phyloP scores from a whole-genome alignment of 2,329 filamentous ascomycete species.

The Aspergillus puulaauensis region DNA sequence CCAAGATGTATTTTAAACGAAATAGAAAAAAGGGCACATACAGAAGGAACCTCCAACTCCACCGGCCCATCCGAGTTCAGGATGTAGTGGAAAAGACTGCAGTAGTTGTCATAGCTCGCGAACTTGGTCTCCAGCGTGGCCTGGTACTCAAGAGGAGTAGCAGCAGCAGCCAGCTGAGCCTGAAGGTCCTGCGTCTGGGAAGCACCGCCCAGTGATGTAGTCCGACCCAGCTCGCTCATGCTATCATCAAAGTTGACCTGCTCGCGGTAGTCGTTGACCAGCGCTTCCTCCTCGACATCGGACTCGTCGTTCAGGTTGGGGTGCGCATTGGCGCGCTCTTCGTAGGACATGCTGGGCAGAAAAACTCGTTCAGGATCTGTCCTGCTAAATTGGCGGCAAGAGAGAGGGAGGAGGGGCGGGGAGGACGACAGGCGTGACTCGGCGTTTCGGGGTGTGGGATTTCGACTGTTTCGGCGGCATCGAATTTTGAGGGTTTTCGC shows the following conservation, averaged over 20 bases:
- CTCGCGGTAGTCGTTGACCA: constrained; percentile 94
- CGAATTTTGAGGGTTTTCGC: constrained; percentile 49
- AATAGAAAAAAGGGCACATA: constrained; percentile 51
- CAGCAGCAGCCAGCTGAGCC: constrained; percentile 83
- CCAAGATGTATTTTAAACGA: background rate
- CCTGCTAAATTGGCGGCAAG: constrained; percentile 20
- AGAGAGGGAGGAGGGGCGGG: constrained; percentile 21
- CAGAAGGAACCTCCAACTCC: constrained; percentile 92
- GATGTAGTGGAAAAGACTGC: constrained; percentile 98
- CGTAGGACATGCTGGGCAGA: constrained; percentile 44
- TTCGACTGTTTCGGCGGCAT: constrained; percentile 32
- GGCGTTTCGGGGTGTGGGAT: constrained; percentile 38
- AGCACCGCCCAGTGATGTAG: constrained; percentile 66
- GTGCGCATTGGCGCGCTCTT: constrained; percentile 44
- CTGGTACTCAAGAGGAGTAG: constrained; percentile 93
- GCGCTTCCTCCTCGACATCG: constrained; percentile 92
- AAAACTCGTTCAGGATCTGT: constrained; percentile 16
- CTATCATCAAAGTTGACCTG: constrained; percentile 92
- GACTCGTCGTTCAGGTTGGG: constrained; percentile 70
- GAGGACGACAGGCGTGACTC: constrained; percentile 25
- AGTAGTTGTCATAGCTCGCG: constrained; percentile 98
- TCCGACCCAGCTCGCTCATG: constrained; percentile 77
- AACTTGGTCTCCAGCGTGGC: constrained; percentile 96
- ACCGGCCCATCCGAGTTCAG: constrained; percentile 99
- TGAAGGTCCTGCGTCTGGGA: constrained; percentile 89